These are phyloP conservation scores for Cadophora gregata DNA, from an alignment of 2,329 filamentous ascomycete species.

Conservation along the genomic window DNA sequence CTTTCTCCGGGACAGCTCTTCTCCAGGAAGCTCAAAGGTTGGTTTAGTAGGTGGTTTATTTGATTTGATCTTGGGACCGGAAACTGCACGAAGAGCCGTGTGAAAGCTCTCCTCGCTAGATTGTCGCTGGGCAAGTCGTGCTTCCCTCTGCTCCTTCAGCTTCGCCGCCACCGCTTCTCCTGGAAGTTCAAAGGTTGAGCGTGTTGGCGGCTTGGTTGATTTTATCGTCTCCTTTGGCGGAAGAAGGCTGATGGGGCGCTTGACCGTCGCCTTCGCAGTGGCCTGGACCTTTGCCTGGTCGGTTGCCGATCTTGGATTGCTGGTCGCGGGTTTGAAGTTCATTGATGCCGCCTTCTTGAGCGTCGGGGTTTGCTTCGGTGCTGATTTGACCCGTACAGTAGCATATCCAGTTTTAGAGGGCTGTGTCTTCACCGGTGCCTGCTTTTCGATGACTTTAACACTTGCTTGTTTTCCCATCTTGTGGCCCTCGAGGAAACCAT, in stretches of 20 bases:
- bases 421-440: conserved; percentile 24
- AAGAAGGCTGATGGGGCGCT: conserved; percentile 51
- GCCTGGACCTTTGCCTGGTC: conserved; percentile 41
- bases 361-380: conserved; percentile 31
- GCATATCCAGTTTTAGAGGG: conserved; percentile 46
- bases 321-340: conserved; percentile 32
- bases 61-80: conserved; percentile 54
- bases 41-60: conserved; percentile 59
- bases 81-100: conserved; percentile 46
- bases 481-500: not conserved
- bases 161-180: conserved; percentile 65
- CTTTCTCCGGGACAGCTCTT: conserved; percentile 57
- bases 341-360: conserved; percentile 41
- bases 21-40: conserved; percentile 67
- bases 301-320: conserved; percentile 26
- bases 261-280: conserved; percentile 34
- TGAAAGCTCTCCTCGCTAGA: conserved; percentile 46
- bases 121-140: conserved; percentile 52
- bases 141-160: conserved; percentile 63
- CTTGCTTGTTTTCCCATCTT: not conserved
- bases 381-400: conserved; percentile 51
- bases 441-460: not conserved
- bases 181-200: conserved; percentile 65
- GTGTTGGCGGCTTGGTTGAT: conserved; percentile 60
- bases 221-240: conserved; percentile 53